A percentile compares a stretch with the other conserved stretches of the same genome.
These are phyloP conservation scores for Vaccinium darrowii DNA, from an alignment of 148 eudicot genomes.

Conservation along the genomic window DNA sequence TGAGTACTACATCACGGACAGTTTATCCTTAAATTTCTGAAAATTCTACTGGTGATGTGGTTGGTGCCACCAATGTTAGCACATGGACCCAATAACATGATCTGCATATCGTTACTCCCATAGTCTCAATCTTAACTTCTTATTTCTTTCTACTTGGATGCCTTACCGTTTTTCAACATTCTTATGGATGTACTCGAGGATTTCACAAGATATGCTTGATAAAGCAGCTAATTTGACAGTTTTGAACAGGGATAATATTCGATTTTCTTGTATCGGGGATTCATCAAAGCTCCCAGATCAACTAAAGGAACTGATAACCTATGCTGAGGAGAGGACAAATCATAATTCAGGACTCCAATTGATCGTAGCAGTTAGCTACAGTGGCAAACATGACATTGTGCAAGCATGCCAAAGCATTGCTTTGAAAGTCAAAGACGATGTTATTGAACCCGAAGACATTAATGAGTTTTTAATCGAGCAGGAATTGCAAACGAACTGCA, in stretches of 20 bases:
- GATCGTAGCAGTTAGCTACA: slow-evolving; percentile 62
- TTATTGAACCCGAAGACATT: slow-evolving; percentile 46
- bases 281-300: slow-evolving; percentile 43
- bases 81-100: neutral
- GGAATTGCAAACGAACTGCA: slow-evolving; percentile 61
- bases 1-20: neutral
- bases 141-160: neutral
- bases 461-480: slow-evolving; percentile 48
- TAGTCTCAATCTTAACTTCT: neutral
- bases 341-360: slow-evolving; percentile 58
- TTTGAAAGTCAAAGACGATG: slow-evolving; percentile 54
- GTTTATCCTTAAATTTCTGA: neutral
- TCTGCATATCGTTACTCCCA: neutral
- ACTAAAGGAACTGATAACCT: slow-evolving; percentile 37
- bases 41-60: neutral
- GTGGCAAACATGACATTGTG: slow-evolving; percentile 64
- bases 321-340: slow-evolving; percentile 52
- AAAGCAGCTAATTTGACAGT: neutral
- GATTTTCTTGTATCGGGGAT: slow-evolving; percentile 61
- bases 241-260: slow-evolving; percentile 43
- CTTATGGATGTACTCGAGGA: neutral
- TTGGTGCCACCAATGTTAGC: neutral
- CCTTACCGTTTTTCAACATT: neutral
- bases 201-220: neutral
- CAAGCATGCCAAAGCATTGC: slow-evolving; percentile 72